These are phyloP conservation scores for Boeremia exigua DNA, from an alignment of 2,329 filamentous ascomycete genomes.

Conservation along the genomic window DNA sequence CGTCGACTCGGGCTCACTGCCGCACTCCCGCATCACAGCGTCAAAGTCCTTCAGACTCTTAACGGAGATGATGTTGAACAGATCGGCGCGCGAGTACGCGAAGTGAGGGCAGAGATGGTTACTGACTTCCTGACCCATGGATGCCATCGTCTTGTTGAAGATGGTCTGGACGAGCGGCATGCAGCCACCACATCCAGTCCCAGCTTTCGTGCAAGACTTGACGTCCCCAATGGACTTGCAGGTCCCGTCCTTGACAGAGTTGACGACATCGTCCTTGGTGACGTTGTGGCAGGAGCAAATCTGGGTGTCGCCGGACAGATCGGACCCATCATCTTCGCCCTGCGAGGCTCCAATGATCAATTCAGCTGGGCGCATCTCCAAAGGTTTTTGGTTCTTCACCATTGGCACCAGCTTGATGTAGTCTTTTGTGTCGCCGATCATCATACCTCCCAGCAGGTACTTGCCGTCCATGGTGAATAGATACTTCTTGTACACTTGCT, in stretches of 20 bases:
- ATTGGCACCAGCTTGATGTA: constrained; percentile 88
- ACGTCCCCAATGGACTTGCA: constrained; percentile 84
- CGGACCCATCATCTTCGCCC: constrained; percentile 73
- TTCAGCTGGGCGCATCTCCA: constrained; percentile 79
- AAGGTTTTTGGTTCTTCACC: constrained; percentile 80
- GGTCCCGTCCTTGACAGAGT: constrained; percentile 74
- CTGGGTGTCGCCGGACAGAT: constrained; percentile 83
- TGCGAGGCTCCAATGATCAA: constrained; percentile 82
- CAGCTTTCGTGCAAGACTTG: constrained; percentile 90
- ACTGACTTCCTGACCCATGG: constrained; percentile 84
- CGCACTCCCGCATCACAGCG: constrained; percentile 79
- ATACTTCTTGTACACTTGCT: constrained; percentile 91
- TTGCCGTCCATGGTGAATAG: constrained; percentile 89
- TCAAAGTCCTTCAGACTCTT: constrained; percentile 75
- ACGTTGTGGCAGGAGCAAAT: constrained; percentile 95
- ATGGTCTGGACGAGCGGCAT: constrained; percentile 88
- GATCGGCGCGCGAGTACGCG: constrained; percentile 78
- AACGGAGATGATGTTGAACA: constrained; percentile 89
- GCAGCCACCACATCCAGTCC: constrained; percentile 88
- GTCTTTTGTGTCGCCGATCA: constrained; percentile 91
- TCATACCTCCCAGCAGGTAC: constrained; percentile 92
- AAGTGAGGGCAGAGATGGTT: constrained; percentile 89
- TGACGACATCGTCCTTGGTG: constrained; percentile 79
- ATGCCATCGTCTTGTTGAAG: constrained; percentile 86
- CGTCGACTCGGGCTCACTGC: constrained; percentile 72